Evolutionary conservation across 2,329 filamentous ascomycete genomes (phyloP).

Genomic region (Colletotrichum sp.): DNA sequence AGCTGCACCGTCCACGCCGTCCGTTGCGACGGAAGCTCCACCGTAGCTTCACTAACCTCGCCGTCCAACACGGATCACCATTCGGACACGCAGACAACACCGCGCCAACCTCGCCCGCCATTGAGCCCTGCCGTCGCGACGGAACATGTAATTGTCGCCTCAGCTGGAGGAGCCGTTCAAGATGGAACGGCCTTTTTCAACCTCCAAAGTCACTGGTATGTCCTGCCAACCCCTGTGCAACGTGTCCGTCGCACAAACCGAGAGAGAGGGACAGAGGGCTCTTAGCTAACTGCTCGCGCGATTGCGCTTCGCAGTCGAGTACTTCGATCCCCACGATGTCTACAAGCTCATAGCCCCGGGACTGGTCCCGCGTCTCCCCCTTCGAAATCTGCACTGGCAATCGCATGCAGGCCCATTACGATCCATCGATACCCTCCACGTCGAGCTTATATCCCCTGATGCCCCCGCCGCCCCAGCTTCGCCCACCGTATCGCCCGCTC

Average conservation of each 20-base stretch:
- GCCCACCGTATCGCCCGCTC: slow-evolving; percentile 27
- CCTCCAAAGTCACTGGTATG: slow-evolving; percentile 79
- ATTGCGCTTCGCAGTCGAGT: slow-evolving; percentile 72
- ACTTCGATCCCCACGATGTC: slow-evolving; percentile 89
- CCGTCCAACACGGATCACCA: not conserved
- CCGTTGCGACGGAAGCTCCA: not conserved
- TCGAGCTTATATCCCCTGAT: slow-evolving; percentile 78
- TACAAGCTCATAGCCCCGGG: slow-evolving; percentile 83
- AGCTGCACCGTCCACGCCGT: not conserved
- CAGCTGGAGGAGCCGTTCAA: slow-evolving; percentile 35
- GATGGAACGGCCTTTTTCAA: slow-evolving; percentile 73
- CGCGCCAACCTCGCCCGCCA: not conserved
- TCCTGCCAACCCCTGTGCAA: not conserved
- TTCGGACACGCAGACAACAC: not conserved
- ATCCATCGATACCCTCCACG: slow-evolving; percentile 90
- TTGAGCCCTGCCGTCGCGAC: not conserved
- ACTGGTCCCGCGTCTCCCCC: slow-evolving; percentile 78
- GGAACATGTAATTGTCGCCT: slow-evolving; percentile 9
- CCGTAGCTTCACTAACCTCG: not conserved
- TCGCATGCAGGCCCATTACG: slow-evolving; percentile 89
- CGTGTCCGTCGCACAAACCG: not conserved
- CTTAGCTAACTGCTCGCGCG: not conserved
- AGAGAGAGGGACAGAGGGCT: not conserved
- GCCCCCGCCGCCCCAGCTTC: slow-evolving; percentile 41
- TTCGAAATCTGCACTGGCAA: slow-evolving; percentile 96